A percentile compares a stretch with the other conserved stretches of the same genome.
phyloP scores from a whole-genome alignment of 78 protist genomes.

The Dictyostelium purpureum region DNA sequence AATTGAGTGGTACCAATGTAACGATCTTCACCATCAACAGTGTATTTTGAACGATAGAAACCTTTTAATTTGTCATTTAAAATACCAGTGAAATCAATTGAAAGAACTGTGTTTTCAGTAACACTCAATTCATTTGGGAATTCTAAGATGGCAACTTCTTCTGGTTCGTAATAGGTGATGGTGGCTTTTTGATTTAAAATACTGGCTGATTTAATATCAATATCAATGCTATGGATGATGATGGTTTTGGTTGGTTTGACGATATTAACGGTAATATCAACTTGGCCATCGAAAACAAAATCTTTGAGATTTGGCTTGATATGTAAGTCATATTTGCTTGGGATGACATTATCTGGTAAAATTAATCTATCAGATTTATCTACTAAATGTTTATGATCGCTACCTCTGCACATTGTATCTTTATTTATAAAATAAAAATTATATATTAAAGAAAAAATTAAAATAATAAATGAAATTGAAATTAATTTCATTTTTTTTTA shows the following conservation, averaged over 20 bases:
- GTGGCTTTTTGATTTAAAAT: conserved; percentile 20
- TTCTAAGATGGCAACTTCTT: conserved; percentile 18
- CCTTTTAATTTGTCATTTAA: conserved; percentile 73
- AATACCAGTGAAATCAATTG: conserved; percentile 26
- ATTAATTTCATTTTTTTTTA: background rate
- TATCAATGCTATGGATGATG: conserved; percentile 18
- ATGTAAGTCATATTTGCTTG: conserved; percentile 33
- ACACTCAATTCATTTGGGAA: conserved; percentile 15
- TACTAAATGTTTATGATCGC: conserved; percentile 6
- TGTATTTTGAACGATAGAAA: conserved; percentile 73
- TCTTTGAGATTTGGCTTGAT: conserved; percentile 21
- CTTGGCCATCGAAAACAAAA: conserved; percentile 31
- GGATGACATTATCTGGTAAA: conserved; percentile 36
- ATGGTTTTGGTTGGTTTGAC: conserved; percentile 12
- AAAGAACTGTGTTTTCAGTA: background rate
- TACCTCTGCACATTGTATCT: conserved; percentile 1
- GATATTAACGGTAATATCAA: background rate
- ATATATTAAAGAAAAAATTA: background rate
- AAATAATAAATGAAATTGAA: background rate
- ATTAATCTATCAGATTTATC: conserved; percentile 53
- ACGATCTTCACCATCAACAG: conserved; percentile 56
- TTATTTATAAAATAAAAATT: background rate
- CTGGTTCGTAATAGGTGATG: background rate
- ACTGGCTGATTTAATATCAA: conserved; percentile 11
- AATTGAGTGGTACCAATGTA: conserved; percentile 89